These are phyloP conservation scores for Teunomyces pallodes DNA, from an alignment of 805 yeast species.

Conservation along the genomic window DNA sequence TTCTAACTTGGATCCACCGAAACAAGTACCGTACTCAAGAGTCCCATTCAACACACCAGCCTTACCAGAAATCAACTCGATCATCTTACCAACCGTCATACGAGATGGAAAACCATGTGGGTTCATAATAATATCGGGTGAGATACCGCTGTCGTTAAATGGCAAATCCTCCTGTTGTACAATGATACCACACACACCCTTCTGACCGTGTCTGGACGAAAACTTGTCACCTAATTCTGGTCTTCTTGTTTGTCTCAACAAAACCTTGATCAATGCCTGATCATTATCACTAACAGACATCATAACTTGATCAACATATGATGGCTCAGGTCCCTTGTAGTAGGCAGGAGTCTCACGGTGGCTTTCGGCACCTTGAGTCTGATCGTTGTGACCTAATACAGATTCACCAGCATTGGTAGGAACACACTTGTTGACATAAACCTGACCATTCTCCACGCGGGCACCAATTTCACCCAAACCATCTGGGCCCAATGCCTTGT, in stretches of 20 bases:
- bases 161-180: constrained; percentile 97
- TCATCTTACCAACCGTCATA: constrained; percentile 99
- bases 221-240: constrained; percentile 98
- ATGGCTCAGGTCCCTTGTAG: constrained; percentile 93
- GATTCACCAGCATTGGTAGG: constrained; percentile 82
- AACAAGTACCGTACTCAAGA: constrained; percentile 95
- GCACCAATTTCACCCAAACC: constrained; percentile 97
- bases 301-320: constrained; percentile 96
- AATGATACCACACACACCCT: constrained; percentile 98
- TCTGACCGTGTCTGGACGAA: constrained; percentile 96
- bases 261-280: constrained; percentile 88
- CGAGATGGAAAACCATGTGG: constrained; percentile 99
- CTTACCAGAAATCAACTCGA: constrained; percentile 92
- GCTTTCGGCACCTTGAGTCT: constrained; percentile 44
- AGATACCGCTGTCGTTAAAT: constrained; percentile 85
- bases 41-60: constrained; percentile 95
- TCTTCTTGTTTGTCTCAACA: constrained; percentile 91
- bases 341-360: constrained; percentile 89
- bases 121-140: constrained; percentile 96
- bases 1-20: constrained; percentile 94
- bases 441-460: constrained; percentile 87
- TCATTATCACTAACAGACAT: constrained; percentile 94
- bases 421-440: constrained; percentile 87
- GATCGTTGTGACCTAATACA: constrained; percentile 41
- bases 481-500: constrained; percentile 84